A percentile compares a stretch with the other conserved stretches of the same genome.
phyloP scores from a whole-genome alignment of 2,329 filamentous ascomycete species.

The Leptographium lundbergii region DNA sequence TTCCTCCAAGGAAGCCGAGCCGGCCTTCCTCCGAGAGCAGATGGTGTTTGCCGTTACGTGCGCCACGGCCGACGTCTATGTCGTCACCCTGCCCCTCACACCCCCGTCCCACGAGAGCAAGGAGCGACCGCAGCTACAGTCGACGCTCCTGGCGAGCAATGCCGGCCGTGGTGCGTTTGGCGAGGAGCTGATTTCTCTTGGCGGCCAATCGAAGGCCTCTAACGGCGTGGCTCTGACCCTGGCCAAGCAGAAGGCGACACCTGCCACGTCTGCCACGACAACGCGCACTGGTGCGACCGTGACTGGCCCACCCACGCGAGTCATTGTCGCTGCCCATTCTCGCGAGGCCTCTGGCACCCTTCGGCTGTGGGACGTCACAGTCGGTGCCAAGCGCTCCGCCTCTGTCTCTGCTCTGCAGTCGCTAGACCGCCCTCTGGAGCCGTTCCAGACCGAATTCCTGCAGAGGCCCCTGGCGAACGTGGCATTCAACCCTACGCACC shows the following conservation, averaged over 20 bases:
- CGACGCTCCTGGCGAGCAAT: conserved; percentile 36
- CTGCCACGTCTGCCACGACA: conserved; percentile 10
- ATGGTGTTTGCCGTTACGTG: conserved; percentile 51
- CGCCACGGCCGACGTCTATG: conserved; percentile 40
- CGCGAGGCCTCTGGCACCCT: conserved; percentile 46
- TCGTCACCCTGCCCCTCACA: conserved; percentile 47
- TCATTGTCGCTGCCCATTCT: conserved; percentile 48
- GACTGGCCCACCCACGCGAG: conserved; percentile 20
- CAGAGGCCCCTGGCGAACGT: conserved; percentile 40
- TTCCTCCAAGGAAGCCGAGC: conserved; percentile 35
- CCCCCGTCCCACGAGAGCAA: conserved; percentile 50
- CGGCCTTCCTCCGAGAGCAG: conserved; percentile 38
- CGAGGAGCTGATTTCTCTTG: conserved; percentile 41
- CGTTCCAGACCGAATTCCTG: conserved; percentile 50
- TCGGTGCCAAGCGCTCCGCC: conserved; percentile 29
- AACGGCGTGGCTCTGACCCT: conserved; percentile 42
- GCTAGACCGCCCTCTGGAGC: conserved; percentile 21
- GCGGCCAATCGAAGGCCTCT: conserved; percentile 38
- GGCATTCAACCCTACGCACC: conserved; percentile 47
- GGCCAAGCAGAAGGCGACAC: conserved; percentile 18
- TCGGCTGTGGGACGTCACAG: conserved; percentile 43
- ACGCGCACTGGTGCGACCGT: conserved; percentile 15
- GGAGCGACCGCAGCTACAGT: conserved; percentile 37
- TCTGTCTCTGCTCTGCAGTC: conserved; percentile 2
- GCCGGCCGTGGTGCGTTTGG: conserved; percentile 52